These are phyloP conservation scores for Debaryomycetaceae sp. DNA, from an alignment of 1,139 yeast genomes.

Conservation along the genomic window DNA sequence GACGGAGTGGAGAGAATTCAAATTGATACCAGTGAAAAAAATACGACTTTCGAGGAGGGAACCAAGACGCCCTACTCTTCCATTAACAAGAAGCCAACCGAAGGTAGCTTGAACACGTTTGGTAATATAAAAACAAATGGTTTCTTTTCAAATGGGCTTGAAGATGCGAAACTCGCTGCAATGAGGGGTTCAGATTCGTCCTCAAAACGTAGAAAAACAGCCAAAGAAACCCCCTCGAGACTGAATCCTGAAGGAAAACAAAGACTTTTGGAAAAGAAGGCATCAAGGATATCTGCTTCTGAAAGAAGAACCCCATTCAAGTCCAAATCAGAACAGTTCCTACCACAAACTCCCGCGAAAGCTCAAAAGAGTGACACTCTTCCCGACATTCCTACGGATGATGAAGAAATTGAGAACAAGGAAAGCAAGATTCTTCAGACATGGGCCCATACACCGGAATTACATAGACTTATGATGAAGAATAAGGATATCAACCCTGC, in stretches of 20 bases:
- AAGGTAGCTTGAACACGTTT: background rate
- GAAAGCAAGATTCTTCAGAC: conserved; percentile 43
- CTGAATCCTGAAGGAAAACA: conserved; percentile 2
- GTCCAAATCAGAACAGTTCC: conserved; percentile 2
- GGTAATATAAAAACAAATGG: background rate
- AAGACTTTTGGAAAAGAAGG: conserved; percentile 8
- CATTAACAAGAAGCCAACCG: background rate
- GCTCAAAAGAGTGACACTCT: conserved; percentile 15
- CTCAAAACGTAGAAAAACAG: conserved; percentile 4
- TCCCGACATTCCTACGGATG: conserved; percentile 52
- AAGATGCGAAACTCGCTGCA: background rate
- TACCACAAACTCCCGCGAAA: conserved; percentile 9
- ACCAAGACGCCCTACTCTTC: background rate
- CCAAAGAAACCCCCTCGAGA: conserved; percentile 8
- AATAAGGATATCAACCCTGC: conserved; percentile 70
- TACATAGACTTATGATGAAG: conserved; percentile 46
- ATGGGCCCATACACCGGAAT: conserved; percentile 73
- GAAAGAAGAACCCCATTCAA: conserved; percentile 7
- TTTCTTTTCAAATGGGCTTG: background rate
- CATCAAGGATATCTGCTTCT: conserved; percentile 6
- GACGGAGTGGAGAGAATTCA: background rate
- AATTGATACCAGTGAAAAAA: background rate
- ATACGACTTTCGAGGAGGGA: background rate
- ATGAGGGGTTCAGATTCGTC: background rate
- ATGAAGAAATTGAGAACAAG: conserved; percentile 52